Evolutionary conservation across 768 basidiomycete species (phyloP).

Genomic region (Gloeopeniophorella convolvens): DNA sequence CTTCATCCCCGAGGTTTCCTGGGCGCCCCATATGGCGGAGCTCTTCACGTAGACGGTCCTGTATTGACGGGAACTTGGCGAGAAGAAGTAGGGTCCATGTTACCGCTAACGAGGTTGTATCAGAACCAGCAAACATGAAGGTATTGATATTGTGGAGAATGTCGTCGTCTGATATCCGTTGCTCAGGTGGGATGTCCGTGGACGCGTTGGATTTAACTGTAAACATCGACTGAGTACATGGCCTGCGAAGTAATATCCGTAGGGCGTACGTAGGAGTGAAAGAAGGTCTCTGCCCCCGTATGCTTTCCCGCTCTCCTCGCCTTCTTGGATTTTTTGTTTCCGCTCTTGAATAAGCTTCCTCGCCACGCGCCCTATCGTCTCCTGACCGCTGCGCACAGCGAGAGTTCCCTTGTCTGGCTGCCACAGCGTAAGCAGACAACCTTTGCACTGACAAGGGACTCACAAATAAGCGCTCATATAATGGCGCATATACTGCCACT

Average conservation of each 20-base stretch:
- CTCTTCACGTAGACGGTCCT: conserved; percentile 67
- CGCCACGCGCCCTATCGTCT: conserved; percentile 63
- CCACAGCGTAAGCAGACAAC: neutral
- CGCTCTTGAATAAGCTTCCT: conserved; percentile 73
- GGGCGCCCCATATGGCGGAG: conserved; percentile 39
- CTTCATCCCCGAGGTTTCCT: conserved; percentile 47
- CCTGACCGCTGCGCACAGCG: conserved; percentile 50
- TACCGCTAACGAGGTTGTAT: conserved; percentile 75
- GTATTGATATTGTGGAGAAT: conserved; percentile 83
- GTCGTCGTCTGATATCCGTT: conserved; percentile 81
- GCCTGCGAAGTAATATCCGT: neutral
- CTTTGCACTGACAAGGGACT: conserved; percentile 25
- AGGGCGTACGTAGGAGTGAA: conserved; percentile 60
- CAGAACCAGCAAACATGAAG: conserved; percentile 87
- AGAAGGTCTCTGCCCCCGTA: conserved; percentile 70
- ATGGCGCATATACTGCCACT: conserved; percentile 53
- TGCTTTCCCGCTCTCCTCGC: conserved; percentile 41
- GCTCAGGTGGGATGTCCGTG: conserved; percentile 57
- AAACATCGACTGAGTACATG: neutral
- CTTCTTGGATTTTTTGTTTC: conserved; percentile 63
- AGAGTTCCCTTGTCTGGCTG: conserved; percentile 50
- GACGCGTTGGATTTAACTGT: conserved; percentile 81
- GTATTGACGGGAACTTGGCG: conserved; percentile 57
- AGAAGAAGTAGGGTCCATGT: conserved; percentile 82
- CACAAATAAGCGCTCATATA: conserved; percentile 49